Percentiles rank a stretch among this genome's conserved stretches.
phyloP scores from a whole-genome alignment of 306 rosid genomes.

The Cyamopsis tetragonoloba region DNA sequence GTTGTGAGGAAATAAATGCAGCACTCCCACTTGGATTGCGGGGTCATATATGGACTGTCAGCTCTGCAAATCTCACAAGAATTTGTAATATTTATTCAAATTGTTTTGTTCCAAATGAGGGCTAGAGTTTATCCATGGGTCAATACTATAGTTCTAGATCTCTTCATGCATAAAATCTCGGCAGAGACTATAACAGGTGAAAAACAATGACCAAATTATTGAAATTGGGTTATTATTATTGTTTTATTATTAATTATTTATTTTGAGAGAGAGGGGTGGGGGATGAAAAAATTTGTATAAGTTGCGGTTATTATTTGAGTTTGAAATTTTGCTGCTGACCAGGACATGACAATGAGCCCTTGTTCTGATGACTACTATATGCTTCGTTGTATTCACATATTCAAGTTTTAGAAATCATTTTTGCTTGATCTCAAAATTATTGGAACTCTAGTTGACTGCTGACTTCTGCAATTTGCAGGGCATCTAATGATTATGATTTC shows the following conservation, averaged over 20 bases:
- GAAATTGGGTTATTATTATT: no score
- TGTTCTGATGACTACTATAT: not conserved
- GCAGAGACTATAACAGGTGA: not conserved
- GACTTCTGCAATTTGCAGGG: slow-evolving; percentile 19
- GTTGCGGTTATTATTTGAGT: not conserved
- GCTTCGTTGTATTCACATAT: slow-evolving; percentile 2
- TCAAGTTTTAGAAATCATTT: slow-evolving; percentile 13
- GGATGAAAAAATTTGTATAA: not conserved
- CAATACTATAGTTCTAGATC: not conserved
- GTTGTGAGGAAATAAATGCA: slow-evolving; percentile 44
- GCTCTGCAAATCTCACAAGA: slow-evolving; percentile 60
- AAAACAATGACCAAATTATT: no score
- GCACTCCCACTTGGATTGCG: slow-evolving; percentile 51
- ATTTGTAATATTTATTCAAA: slow-evolving; percentile 56
- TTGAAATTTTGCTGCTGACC: not conserved
- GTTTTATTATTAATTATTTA: no score
- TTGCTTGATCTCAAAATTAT: not conserved
- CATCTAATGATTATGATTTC: slow-evolving; percentile 10
- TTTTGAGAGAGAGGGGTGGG: no score
- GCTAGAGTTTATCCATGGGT: slow-evolving; percentile 24
- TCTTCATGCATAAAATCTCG: slow-evolving; percentile 8
- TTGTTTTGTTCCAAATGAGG: slow-evolving; percentile 38
- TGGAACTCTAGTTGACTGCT: slow-evolving; percentile 6
- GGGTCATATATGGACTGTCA: slow-evolving; percentile 75
- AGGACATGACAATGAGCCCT: slow-evolving; percentile 7